Evolutionary conservation across 345 rosid genomes (phyloP).

Genomic region (Eucalyptus leucophloia): DNA sequence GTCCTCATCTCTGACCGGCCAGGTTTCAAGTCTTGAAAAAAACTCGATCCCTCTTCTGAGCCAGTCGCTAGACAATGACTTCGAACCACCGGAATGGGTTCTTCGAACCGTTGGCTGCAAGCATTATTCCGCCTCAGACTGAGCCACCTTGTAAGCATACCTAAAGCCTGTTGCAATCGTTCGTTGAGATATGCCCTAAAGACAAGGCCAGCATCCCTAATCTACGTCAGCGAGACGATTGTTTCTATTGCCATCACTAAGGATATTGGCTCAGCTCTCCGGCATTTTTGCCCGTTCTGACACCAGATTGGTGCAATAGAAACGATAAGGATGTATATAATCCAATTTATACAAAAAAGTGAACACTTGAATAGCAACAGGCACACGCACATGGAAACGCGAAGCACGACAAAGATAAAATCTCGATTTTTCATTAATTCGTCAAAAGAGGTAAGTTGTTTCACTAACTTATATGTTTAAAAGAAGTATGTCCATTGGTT

Average conservation of each 20-base stretch:
- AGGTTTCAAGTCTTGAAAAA: neutral
- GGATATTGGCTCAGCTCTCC: neutral
- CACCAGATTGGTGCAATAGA: neutral
- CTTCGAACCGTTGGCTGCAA: neutral
- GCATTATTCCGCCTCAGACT: neutral
- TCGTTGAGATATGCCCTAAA: neutral
- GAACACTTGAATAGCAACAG: neutral
- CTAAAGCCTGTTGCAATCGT: neutral
- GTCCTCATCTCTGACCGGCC: neutral
- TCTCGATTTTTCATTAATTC: neutral
- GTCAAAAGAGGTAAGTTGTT: neutral
- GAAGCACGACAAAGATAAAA: neutral
- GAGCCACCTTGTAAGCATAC: neutral
- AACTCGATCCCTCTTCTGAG: neutral
- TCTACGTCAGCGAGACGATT: neutral
- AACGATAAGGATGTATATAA: neutral
- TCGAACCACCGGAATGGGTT: neutral
- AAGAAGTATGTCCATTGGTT: neutral
- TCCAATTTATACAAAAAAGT: neutral
- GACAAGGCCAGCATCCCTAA: neutral
- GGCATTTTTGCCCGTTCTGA: neutral
- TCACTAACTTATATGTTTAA: neutral
- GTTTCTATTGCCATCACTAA: neutral
- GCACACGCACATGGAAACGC: neutral
- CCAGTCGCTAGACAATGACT: neutral